Evolutionary conservation across 2,329 filamentous ascomycete genomes (phyloP).

Genomic region (Bipolaris sorokiniana): DNA sequence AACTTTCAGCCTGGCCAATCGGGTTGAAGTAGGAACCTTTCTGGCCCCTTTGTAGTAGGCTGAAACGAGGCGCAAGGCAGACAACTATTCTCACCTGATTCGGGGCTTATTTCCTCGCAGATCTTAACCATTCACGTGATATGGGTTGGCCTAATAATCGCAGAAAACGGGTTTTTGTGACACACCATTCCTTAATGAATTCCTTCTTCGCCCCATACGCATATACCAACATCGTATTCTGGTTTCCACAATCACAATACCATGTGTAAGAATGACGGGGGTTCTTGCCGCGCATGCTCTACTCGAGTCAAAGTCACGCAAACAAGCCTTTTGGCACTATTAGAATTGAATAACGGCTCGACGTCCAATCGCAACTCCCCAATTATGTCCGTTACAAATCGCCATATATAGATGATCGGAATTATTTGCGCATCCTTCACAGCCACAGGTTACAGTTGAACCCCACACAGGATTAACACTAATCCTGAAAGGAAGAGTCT

Average conservation of each 20-base stretch:
- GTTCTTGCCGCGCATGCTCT: no score
- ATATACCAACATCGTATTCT: neutral
- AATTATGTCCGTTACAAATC: neutral
- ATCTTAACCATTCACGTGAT: neutral
- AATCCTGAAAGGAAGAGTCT: neutral
- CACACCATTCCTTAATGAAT: no score
- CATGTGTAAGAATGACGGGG: no score
- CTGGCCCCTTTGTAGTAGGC: neutral
- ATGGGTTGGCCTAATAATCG: no score
- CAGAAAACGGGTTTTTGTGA: neutral
- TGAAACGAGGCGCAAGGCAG: neutral
- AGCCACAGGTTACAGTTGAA: neutral
- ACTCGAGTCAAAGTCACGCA: neutral
- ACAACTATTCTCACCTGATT: neutral
- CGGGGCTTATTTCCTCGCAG: neutral
- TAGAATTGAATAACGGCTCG: neutral
- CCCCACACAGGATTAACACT: neutral
- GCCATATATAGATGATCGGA: neutral
- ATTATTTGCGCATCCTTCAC: no score
- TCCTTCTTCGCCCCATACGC: neutral
- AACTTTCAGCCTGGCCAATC: neutral
- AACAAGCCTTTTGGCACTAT: neutral
- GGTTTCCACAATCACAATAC: no score
- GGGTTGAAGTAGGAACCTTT: neutral
- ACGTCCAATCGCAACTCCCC: neutral